Evolutionary conservation across 176 grass and related monocot species (phyloP).

Genomic region (Musa troglodytarum): DNA sequence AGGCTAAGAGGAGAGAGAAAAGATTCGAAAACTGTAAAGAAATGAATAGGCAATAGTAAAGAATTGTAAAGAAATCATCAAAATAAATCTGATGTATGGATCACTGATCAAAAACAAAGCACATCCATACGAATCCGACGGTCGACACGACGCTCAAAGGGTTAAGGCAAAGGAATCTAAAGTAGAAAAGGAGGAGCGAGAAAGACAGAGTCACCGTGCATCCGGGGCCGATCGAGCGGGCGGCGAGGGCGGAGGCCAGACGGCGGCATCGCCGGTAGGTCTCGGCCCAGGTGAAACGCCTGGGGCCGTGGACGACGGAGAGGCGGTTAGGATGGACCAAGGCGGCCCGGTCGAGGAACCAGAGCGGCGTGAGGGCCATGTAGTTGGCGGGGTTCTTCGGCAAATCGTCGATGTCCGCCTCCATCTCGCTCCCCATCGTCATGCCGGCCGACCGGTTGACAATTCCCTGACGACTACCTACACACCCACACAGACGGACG

Average conservation of each 20-base stretch:
- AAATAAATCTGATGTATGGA: not conserved
- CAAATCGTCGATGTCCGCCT: conserved; percentile 89
- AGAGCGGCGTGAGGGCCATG: conserved; percentile 83
- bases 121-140: not conserved
- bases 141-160: not conserved
- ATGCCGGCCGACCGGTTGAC: not conserved
- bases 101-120: not conserved
- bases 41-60: too few relatives aligned
- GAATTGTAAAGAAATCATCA: not conserved
- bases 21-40: too few relatives aligned
- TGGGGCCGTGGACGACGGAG: conserved; percentile 59
- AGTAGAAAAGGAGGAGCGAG: not conserved
- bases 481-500: not conserved
- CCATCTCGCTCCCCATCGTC: conserved; percentile 15
- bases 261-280: conserved; percentile 84
- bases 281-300: conserved; percentile 67
- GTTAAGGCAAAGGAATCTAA: not conserved
- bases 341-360: conserved; percentile 89
- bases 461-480: not conserved
- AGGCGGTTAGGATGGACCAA: conserved; percentile 61
- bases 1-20: too few relatives aligned
- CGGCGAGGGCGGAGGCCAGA: conserved; percentile 66
- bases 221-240: conserved; percentile 50
- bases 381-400: conserved; percentile 76
- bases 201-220: conserved; percentile 32